These are phyloP conservation scores for Trichoderma koningii DNA, from an alignment of 2,329 filamentous ascomycete species.

Conservation along the genomic window DNA sequence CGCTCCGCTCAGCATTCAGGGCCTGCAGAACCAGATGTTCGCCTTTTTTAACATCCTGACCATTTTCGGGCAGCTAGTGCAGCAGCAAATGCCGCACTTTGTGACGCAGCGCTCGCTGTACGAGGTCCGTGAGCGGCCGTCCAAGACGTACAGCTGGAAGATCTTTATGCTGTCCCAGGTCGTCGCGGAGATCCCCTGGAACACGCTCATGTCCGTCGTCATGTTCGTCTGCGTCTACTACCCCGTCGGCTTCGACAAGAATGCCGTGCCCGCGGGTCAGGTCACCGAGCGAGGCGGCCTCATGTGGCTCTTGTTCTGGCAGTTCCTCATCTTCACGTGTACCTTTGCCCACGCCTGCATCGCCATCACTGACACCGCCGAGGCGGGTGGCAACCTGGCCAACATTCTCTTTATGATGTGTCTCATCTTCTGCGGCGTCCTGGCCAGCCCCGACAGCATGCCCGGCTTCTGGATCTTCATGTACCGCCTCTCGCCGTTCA, in stretches of 20 bases:
- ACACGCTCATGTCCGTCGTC: slow-evolving; percentile 19
- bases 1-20: slow-evolving; percentile 38
- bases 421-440: slow-evolving; percentile 72
- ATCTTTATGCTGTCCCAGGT: slow-evolving; percentile 57
- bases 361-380: slow-evolving; percentile 21
- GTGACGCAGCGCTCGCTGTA: slow-evolving; percentile 71
- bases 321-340: slow-evolving; percentile 23
- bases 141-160: slow-evolving; percentile 68
- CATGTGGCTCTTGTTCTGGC: slow-evolving; percentile 24
- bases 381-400: slow-evolving; percentile 13
- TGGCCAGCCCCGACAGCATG: slow-evolving; percentile 64
- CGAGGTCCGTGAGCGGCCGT: slow-evolving; percentile 67
- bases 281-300: slow-evolving; percentile 5
- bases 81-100: slow-evolving; percentile 24
- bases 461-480: slow-evolving; percentile 62
- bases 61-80: slow-evolving; percentile 55
- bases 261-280: slow-evolving; percentile 12
- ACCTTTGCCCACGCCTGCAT: slow-evolving; percentile 43
- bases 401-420: slow-evolving; percentile 56
- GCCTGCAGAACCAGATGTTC: slow-evolving; percentile 72
- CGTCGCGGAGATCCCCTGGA: slow-evolving; percentile 15
- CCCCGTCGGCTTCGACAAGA: slow-evolving; percentile 13
- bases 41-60: slow-evolving; percentile 70
- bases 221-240: slow-evolving; percentile 25
- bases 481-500: slow-evolving; percentile 13